phyloP scores from a whole-genome alignment of 2,329 filamentous ascomycete species.

The Neopestalotiopsis sp. region DNA sequence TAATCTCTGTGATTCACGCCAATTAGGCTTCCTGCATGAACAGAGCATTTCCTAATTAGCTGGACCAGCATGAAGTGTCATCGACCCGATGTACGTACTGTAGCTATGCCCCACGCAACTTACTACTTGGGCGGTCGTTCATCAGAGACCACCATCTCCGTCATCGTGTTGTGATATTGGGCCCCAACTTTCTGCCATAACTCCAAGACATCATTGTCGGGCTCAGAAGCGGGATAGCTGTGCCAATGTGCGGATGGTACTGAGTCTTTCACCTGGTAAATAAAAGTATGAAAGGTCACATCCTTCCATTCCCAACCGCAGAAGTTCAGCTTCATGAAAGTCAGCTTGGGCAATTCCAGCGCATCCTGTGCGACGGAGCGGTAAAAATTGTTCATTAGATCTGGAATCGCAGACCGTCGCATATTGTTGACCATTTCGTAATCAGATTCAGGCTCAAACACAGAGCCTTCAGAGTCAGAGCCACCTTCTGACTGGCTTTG shows the following conservation, averaged over 20 bases:
- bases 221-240: background rate
- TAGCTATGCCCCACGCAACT: too few species aligned
- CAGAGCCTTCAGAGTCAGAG: background rate
- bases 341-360: background rate
- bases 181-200: background rate
- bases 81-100: too few species aligned
- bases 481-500: background rate
- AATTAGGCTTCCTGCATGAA: too few species aligned
- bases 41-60: too few species aligned
- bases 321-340: background rate
- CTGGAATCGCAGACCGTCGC: background rate
- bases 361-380: background rate
- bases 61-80: too few species aligned
- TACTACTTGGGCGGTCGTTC: too few species aligned
- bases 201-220: background rate
- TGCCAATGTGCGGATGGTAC: background rate
- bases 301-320: too few species aligned
- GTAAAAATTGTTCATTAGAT: background rate
- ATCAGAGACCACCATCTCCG: too few species aligned
- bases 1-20: fast-evolving
- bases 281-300: background rate
- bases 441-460: too few species aligned
- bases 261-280: background rate
- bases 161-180: background rate
- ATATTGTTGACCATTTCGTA: background rate